Evolutionary conservation across 2,329 filamentous ascomycete species (phyloP).

Genomic region (Sporothrix globosa): DNA sequence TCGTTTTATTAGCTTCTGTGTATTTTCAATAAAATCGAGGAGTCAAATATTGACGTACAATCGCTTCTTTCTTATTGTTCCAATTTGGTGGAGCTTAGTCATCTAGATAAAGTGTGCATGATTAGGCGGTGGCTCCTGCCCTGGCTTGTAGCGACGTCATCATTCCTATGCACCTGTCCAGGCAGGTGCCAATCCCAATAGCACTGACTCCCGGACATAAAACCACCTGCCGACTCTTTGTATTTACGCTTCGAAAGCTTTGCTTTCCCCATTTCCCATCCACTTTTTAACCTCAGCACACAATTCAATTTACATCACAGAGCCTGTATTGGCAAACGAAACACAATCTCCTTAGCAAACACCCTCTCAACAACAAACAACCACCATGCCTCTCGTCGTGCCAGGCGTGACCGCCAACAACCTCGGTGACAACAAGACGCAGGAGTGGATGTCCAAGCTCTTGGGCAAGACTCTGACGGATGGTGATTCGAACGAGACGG

Average conservation of each 20-base stretch:
- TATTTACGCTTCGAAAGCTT: background rate
- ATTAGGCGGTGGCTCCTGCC: background rate
- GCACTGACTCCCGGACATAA: constrained; percentile 14
- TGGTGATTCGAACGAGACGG: constrained; percentile 55
- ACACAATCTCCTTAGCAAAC: background rate
- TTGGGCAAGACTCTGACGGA: constrained; percentile 66
- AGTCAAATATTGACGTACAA: no score
- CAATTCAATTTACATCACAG: background rate
- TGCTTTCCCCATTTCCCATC: background rate
- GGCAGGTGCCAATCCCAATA: constrained; percentile 20
- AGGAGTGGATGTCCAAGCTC: constrained; percentile 65
- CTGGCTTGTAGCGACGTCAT: constrained; percentile 17
- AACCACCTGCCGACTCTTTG: constrained; percentile 1
- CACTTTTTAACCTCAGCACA: background rate
- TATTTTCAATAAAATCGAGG: no score
- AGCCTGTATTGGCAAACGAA: background rate
- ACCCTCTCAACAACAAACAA: background rate
- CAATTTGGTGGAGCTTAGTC: constrained; percentile 21
- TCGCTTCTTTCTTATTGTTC: background rate
- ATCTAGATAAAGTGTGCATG: background rate
- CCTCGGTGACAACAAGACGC: constrained; percentile 51
- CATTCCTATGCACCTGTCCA: background rate
- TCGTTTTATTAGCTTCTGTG: no score
- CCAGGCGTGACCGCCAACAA: constrained; percentile 57
- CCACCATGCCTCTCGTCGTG: constrained; percentile 66